Base-by-base conservation (phyloP, 257 asterid species). In the Ehretia macrophylla region DNA sequence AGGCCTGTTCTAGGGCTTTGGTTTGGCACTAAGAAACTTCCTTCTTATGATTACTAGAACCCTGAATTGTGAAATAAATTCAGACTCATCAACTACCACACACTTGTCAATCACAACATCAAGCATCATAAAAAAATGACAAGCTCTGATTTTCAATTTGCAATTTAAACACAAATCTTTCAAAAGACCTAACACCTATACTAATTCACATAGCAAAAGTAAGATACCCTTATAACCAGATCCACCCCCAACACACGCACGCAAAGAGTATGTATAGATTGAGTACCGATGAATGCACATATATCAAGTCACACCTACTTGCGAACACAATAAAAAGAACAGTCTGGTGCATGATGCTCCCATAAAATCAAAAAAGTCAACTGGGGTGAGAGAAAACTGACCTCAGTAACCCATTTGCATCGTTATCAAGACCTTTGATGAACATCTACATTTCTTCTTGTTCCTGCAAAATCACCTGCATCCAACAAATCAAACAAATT, bases 391-490 rank as follows among this genome's bases (percentile, higher is more conserved):
- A 0, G 14, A 47, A 17, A 46, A 69, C 71, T n/a, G 49, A 79
- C 85, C 85, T 76, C 78, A 55, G 53, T 49, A 57, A 76, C 85
- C 85, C 85, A 79, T 51, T 72, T 77, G 85, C 82, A 63, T 75
- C 65, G 21, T 40, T 70, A 48, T 79, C 82, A 19, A 76, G 77
- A 4, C 85, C 85, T 52, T 79, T 80, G 32, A 82, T 75, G 57
- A 79, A 79, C 85, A 79, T 79, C 42, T 20, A 44, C 68, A 40
- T 55, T 55, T 20, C 44, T 70, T 46, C 59, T 32, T 46, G 58
- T 50, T 42, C 10, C 55, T 51, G 32, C 61, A 60, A 35, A n/a
- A n/a, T n/a, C n/a, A n/a, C n/a, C n/a, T n/a, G n/a, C n/a, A n/a
- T n/a, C n/a, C n/a, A n/a, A n/a, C n/a, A n/a, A n/a, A n/a, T n/a